phyloP scores from a whole-genome alignment of 306 rosid genomes.

The Cyamopsis tetragonoloba region DNA sequence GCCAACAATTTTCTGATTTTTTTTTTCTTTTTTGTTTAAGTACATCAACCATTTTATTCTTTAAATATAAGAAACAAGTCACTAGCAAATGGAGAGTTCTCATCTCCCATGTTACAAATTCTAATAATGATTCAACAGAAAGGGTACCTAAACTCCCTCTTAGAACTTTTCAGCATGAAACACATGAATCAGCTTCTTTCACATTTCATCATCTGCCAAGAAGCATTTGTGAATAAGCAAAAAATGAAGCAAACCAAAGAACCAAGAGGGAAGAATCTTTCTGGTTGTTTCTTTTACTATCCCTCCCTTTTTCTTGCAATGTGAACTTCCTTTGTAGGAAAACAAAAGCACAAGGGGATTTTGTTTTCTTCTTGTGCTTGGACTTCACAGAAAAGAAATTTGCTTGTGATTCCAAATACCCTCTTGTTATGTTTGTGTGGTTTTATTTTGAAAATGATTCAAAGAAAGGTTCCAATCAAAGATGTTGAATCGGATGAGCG shows the following conservation, averaged over 20 bases:
- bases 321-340: slow-evolving; percentile 17
- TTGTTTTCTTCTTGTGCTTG: slow-evolving; percentile 36
- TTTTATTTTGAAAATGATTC: slow-evolving; percentile 53
- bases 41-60: slow-evolving; percentile 16
- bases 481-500: slow-evolving; percentile 33
- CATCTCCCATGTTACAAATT: slow-evolving; percentile 26
- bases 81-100: slow-evolving; percentile 26
- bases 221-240: slow-evolving; percentile 24
- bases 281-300: slow-evolving; percentile 39
- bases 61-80: slow-evolving; percentile 14
- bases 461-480: slow-evolving; percentile 47
- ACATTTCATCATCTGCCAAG: slow-evolving; percentile 27
- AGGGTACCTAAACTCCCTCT: slow-evolving; percentile 28
- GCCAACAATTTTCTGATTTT: background rate
- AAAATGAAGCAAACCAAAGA: slow-evolving; percentile 29
- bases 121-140: slow-evolving; percentile 18
- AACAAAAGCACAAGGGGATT: slow-evolving; percentile 23
- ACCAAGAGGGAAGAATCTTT: slow-evolving; percentile 30
- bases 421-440: slow-evolving; percentile 17
- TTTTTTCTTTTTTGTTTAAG: background rate
- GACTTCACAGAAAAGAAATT: slow-evolving; percentile 29
- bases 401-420: slow-evolving; percentile 23
- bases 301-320: slow-evolving; percentile 30
- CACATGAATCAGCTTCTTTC: slow-evolving; percentile 38
- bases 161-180: slow-evolving; percentile 39